Percentiles rank a stretch among this genome's conserved stretches.
Conservation (phyloP, 257 asterid genomes). For the Solanum okadae region DNA sequence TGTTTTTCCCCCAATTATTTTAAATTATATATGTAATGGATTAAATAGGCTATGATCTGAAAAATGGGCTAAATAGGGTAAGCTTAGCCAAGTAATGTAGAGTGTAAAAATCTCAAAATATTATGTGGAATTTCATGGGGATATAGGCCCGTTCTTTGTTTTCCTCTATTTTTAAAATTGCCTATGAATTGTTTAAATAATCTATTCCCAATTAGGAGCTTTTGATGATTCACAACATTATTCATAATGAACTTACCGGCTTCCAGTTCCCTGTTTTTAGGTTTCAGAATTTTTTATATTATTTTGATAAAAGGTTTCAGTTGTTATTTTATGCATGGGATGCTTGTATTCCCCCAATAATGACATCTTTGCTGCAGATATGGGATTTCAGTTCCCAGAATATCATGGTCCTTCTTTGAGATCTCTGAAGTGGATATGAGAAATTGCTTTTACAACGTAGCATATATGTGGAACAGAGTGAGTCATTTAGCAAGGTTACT, state of each 20-base stretch:
- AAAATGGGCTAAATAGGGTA: background rate
- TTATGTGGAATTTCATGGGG: background rate
- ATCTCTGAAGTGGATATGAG: conserved; percentile 66
- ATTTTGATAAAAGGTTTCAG: background rate
- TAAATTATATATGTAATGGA: background rate
- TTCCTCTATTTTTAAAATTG: background rate
- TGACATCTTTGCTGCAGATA: conserved; percentile 30
- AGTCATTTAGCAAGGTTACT: conserved; percentile 41
- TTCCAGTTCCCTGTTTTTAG: background rate
- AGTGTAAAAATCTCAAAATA: background rate
- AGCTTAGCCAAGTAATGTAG: background rate
- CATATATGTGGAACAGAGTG: conserved; percentile 47
- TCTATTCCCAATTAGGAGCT: background rate
- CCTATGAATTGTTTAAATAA: background rate
- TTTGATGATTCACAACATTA: background rate
- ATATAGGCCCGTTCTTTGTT: background rate
- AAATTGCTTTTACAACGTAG: conserved; percentile 37
- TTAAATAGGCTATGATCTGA: background rate
- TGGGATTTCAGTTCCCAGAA: conserved; percentile 43
- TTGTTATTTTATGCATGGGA: background rate
- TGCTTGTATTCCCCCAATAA: background rate
- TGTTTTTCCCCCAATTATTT: background rate
- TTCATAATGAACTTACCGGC: background rate
- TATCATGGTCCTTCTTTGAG: conserved; percentile 68
- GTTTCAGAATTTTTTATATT: background rate